Conservation (phyloP, 768 basidiomycete genomes). For the Mycena albidolilacea region DNA sequence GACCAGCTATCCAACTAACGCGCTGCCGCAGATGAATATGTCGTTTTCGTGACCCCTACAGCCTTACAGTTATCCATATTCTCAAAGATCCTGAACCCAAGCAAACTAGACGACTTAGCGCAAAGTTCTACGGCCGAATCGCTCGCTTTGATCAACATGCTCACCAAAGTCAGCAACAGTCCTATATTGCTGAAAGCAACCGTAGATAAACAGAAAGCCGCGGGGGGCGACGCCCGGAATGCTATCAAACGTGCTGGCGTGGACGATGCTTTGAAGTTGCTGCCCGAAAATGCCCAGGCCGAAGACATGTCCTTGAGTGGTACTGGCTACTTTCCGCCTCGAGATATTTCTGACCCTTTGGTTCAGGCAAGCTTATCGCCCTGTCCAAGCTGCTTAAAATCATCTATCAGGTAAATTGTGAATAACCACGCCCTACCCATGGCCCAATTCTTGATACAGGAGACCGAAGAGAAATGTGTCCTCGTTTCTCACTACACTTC, state of each 20-base stretch:
- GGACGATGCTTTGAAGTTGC: slow-evolving; percentile 70
- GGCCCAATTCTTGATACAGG: slow-evolving; percentile 51
- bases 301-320: slow-evolving; percentile 88
- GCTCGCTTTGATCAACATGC: slow-evolving; percentile 81
- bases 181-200: slow-evolving; percentile 90
- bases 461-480: slow-evolving; percentile 94
- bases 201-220: slow-evolving; percentile 70
- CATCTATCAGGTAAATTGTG: slow-evolving; percentile 66
- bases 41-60: slow-evolving; percentile 96
- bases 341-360: slow-evolving; percentile 5
- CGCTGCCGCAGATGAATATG: slow-evolving; percentile 85
- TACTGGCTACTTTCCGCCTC: slow-evolving; percentile 45
- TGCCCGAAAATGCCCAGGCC: slow-evolving; percentile 72
- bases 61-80: slow-evolving; percentile 87
- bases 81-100: slow-evolving; percentile 78
- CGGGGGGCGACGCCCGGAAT: slow-evolving; percentile 52
- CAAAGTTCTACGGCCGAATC: slow-evolving; percentile 83
- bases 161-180: slow-evolving; percentile 95
- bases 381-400: slow-evolving; percentile 74
- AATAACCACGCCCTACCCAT: background rate
- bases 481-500: slow-evolving; percentile 97
- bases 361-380: slow-evolving; percentile 80
- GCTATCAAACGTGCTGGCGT: slow-evolving; percentile 64
- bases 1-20: slow-evolving; percentile 1
- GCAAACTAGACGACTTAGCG: slow-evolving; percentile 77